Evolutionary conservation across 2,329 filamentous ascomycete species (phyloP).

Genomic region (Diplodia seriata): DNA sequence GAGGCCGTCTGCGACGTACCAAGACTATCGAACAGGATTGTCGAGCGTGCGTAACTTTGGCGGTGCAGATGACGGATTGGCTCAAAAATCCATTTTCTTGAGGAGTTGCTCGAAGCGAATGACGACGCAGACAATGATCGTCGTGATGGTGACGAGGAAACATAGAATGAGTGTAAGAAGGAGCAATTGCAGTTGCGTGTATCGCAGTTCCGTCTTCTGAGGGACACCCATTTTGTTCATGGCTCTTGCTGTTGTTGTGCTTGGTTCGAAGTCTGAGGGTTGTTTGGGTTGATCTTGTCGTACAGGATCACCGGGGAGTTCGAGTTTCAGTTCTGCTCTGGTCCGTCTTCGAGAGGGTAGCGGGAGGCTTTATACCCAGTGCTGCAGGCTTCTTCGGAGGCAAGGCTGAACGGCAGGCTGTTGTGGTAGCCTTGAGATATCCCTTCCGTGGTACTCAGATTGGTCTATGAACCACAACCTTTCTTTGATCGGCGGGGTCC

Average conservation of each 20-base stretch:
- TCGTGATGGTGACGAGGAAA: slow-evolving; percentile 11
- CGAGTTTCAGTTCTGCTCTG: neutral
- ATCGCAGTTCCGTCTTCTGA: neutral
- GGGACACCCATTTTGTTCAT: neutral
- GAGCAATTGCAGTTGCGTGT: slow-evolving; percentile 4
- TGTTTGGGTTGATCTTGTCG: neutral
- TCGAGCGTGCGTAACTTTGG: neutral
- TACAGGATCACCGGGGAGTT: neutral
- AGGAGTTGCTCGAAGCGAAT: neutral
- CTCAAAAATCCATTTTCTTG: neutral
- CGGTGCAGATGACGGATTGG: too few species aligned
- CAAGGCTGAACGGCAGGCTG: neutral
- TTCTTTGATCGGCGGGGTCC: neutral
- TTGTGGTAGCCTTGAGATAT: neutral
- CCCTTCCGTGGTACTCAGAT: slow-evolving; percentile 5
- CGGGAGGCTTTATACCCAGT: neutral
- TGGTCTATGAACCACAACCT: neutral
- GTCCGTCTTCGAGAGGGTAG: neutral
- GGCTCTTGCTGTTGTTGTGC: neutral
- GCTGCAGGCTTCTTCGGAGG: neutral
- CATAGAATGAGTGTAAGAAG: slow-evolving; percentile 1
- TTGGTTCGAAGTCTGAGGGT: neutral
- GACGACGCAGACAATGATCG: neutral
- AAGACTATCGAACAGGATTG: too few species aligned
- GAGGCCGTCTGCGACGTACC: too few species aligned